These are phyloP conservation scores for Hymenoscyphus infarciens DNA, from an alignment of 2,329 filamentous ascomycete species.

Conservation along the genomic window DNA sequence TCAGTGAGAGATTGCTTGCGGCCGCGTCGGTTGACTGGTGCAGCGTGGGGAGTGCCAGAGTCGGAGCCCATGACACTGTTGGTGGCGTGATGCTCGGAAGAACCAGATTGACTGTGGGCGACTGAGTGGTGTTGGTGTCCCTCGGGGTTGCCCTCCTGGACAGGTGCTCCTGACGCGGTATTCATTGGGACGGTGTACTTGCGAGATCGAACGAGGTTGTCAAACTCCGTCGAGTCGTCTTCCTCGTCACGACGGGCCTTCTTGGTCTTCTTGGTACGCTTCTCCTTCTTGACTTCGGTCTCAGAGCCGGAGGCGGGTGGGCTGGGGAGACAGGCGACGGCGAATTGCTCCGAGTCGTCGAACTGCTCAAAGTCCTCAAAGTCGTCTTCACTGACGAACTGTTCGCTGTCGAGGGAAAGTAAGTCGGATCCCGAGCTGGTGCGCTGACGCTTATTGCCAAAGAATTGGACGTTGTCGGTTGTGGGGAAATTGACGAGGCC, in stretches of 20 bases:
- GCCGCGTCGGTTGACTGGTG: slow-evolving; percentile 80
- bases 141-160: slow-evolving; percentile 31
- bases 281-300: slow-evolving; percentile 48
- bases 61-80: slow-evolving; percentile 41
- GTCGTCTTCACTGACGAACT: slow-evolving; percentile 72
- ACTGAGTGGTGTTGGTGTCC: slow-evolving; percentile 29
- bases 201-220: slow-evolving; percentile 35
- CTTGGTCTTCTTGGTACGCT: slow-evolving; percentile 55
- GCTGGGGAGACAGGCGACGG: slow-evolving; percentile 59
- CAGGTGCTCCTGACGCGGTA: slow-evolving; percentile 28
- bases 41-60: slow-evolving; percentile 38
- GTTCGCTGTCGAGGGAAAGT: slow-evolving; percentile 69
- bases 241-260: slow-evolving; percentile 38
- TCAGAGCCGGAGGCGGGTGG: slow-evolving; percentile 53
- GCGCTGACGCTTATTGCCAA: slow-evolving; percentile 64
- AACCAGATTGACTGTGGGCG: slow-evolving; percentile 42
- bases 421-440: slow-evolving; percentile 63
- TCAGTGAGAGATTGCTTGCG: slow-evolving; percentile 98
- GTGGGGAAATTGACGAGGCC: slow-evolving; percentile 67
- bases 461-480: slow-evolving; percentile 55
- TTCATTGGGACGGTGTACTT: slow-evolving; percentile 37
- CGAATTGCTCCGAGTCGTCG: slow-evolving; percentile 62
- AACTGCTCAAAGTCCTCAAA: slow-evolving; percentile 74
- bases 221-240: slow-evolving; percentile 36
- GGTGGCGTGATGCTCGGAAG: slow-evolving; percentile 39